Evolutionary conservation across 1,139 yeast genomes (phyloP).

Genomic region (Yamadazyma oceani): DNA sequence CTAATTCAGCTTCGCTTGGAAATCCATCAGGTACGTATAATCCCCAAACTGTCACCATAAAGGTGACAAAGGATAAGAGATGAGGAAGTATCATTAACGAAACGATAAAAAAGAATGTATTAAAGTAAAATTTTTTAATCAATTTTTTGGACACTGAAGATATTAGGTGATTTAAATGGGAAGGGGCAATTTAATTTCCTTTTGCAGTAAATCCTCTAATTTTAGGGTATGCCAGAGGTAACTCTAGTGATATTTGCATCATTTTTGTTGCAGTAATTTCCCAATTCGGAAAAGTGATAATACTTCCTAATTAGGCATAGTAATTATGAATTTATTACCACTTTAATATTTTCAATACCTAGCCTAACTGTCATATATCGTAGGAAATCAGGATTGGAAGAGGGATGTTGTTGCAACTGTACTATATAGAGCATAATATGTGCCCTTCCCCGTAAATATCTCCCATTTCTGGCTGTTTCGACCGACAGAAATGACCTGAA

Average conservation of each 20-base stretch:
- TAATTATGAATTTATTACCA: too few relatives aligned
- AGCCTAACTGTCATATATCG: too few relatives aligned
- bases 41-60: slow-evolving; percentile 1
- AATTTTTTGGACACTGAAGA: not conserved
- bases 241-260: too few relatives aligned
- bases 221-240: not conserved
- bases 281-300: slow-evolving; percentile 12
- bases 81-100: slow-evolving; percentile 1
- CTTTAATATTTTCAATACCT: too few relatives aligned
- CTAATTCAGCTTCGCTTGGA: slow-evolving; percentile 4
- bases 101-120: not conserved
- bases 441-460: too few relatives aligned
- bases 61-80: not conserved
- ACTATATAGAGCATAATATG: too few relatives aligned
- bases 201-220: not conserved
- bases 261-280: slow-evolving; percentile 7
- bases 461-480: too few relatives aligned
- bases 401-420: too few relatives aligned
- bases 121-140: not conserved
- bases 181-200: not conserved
- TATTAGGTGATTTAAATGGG: slow-evolving; percentile 1
- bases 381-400: too few relatives aligned
- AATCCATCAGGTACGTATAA: slow-evolving; percentile 2
- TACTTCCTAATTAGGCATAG: slow-evolving; percentile 17
- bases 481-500: too few relatives aligned